These are phyloP conservation scores for Cladosporium sphaerospermum DNA, from an alignment of 2,329 filamentous ascomycete genomes.

Conservation along the genomic window DNA sequence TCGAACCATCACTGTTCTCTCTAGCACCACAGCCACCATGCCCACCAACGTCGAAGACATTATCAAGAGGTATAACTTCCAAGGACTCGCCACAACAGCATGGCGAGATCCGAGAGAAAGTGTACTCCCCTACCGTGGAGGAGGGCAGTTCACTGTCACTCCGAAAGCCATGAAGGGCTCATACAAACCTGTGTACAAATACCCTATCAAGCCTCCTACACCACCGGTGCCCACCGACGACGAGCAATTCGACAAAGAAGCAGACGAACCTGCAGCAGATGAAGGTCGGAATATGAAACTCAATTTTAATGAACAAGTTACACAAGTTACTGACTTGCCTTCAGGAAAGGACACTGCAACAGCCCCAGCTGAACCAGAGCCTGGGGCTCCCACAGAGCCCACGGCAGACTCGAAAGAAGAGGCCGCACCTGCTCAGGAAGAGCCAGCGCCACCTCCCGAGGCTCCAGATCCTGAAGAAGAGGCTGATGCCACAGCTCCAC, in stretches of 20 bases:
- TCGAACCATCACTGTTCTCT: background rate
- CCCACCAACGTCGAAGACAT: background rate
- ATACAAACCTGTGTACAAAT: slow-evolving; percentile 6
- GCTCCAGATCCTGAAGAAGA: no score
- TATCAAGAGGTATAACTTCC: slow-evolving; percentile 4
- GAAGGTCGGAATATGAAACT: no score
- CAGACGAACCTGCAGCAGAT: background rate
- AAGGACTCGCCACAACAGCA: slow-evolving; percentile 1
- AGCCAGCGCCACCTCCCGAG: no score
- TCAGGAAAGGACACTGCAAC: no score
- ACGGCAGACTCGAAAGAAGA: no score
- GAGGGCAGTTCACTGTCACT: slow-evolving; percentile 2
- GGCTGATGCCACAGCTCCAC: background rate
- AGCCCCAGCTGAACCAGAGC: no score
- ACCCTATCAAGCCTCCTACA: slow-evolving; percentile 6
- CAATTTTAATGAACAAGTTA: no score
- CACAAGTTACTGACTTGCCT: no score
- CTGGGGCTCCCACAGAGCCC: no score
- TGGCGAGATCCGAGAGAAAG: slow-evolving; percentile 8
- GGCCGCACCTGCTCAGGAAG: no score
- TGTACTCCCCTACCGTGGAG: slow-evolving; percentile 4
- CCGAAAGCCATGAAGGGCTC: background rate
- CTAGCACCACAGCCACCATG: no score
- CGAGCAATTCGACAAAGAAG: background rate
- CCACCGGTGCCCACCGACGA: slow-evolving; percentile 2